A percentile compares a stretch with the other conserved stretches of the same genome.
Conservation (phyloP, 345 rosid species). For the Lenwebbia sp. region DNA sequence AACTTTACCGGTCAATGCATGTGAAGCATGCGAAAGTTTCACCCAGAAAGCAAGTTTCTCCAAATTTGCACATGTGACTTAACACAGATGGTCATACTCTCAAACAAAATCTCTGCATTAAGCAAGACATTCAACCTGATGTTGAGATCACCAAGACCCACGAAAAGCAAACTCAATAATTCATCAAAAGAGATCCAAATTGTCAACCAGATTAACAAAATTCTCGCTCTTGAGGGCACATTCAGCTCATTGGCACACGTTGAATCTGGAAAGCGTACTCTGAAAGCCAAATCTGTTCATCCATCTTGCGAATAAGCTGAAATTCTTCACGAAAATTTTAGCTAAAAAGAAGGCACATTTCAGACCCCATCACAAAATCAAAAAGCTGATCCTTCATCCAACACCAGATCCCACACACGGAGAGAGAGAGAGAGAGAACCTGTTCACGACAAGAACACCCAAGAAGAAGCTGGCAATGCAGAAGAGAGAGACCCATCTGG, state of each 20-base stretch:
- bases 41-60: neutral
- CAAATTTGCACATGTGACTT: neutral
- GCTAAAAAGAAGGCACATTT: neutral
- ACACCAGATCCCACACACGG: conserved; percentile 27
- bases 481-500: conserved; percentile 54
- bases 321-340: neutral
- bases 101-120: neutral
- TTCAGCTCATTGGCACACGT: neutral
- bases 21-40: neutral
- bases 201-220: neutral
- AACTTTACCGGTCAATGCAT: neutral
- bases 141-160: neutral
- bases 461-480: conserved; percentile 71
- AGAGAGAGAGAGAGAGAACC: conserved; percentile 17
- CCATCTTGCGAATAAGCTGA: neutral
- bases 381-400: neutral
- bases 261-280: neutral
- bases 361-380: neutral
- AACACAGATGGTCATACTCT: neutral
- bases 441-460: conserved; percentile 62
- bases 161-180: neutral
- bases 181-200: neutral
- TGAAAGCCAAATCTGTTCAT: neutral
- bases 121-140: neutral
- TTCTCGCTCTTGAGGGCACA: neutral